Evolutionary conservation across 352 stramenopile species (phyloP).

Genomic region (Pythium apleroticum): DNA sequence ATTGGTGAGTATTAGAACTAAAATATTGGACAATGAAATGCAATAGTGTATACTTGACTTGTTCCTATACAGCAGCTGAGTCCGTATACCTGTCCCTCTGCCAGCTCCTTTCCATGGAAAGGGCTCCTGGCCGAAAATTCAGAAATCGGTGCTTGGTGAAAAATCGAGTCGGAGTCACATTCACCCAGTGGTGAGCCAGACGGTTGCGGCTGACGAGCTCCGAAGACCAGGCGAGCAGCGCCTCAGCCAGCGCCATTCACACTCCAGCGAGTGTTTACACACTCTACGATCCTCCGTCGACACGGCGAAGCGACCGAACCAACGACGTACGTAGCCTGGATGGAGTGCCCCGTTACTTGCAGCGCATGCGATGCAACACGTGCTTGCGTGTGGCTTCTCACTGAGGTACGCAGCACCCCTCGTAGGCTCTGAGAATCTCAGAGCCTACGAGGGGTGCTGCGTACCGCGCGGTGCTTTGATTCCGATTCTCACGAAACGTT

Average conservation of each 20-base stretch:
- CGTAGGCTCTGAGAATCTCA: no score
- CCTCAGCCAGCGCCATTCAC: background rate
- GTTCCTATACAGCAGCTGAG: background rate
- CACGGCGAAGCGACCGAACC: background rate
- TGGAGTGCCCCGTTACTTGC: background rate
- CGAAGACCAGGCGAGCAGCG: background rate
- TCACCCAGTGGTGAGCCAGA: slow-evolving; percentile 5
- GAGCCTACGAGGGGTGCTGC: no score
- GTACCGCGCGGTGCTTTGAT: background rate
- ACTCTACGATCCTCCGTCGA: background rate
- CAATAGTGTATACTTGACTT: background rate
- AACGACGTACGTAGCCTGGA: background rate
- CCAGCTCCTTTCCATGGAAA: background rate
- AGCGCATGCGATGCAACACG: background rate
- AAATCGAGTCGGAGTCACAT: slow-evolving; percentile 1
- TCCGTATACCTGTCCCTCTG: background rate
- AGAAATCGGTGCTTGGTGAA: background rate
- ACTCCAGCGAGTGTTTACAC: background rate
- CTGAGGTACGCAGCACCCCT: background rate
- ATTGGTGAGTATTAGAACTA: no score
- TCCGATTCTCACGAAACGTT: background rate
- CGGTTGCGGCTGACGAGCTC: slow-evolving; percentile 4
- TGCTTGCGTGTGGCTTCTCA: no score
- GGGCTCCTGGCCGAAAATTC: background rate
- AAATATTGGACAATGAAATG: background rate